Base-by-base conservation (phyloP, 768 basidiomycete species). In the Hygrophoropsis aurantiaca region DNA sequence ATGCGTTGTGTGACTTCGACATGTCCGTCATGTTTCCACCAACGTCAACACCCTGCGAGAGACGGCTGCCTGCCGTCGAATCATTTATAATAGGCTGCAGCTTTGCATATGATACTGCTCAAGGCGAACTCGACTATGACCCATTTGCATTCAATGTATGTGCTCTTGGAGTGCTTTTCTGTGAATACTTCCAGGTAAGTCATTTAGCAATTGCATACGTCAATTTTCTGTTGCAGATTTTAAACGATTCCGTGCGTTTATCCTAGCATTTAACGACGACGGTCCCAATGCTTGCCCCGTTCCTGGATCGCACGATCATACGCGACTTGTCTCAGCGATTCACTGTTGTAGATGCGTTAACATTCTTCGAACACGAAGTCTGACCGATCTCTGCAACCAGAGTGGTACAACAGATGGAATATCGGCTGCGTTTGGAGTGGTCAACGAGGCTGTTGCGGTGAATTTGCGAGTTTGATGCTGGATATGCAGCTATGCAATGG, bases 91-190 rank as follows among this genome's bases (percentile, higher is more conserved):
- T 36, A 25, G 15, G 10, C 32, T 40, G 23, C 20, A 24, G 38
- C 9, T 30, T 9, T 3, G 44, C 54, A 3, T 10, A 25, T 18
- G 59, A 64, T 33, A 51, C 56, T 0, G 5, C 18, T 5, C 55
- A 62, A 44, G 62, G 60, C 3, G 58, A 63, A 35, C 47, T 54
- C 19, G 55, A 56, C 23, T 65, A 58, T 44, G 50, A 63, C 36
- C 60, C 62, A 1, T 63, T 61, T 40, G 54, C 57, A 1, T 58
- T 49, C 33, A 62, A 64, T 34, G 60, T 66, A 10, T 58, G 57
- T 7, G 41, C 40, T 15, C 16, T 65, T 40, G 63, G 63, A 50
- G 60, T 44, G 52, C 56, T 42, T 32, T 57, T 46, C 6, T 37
- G 40, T 15, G 27, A 11, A 16, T 34, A 13, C 11, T 20, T 44